Evolutionary conservation across 495 filamentous ascomycete species (phyloP).

Genomic region (Penicillium coffeae): DNA sequence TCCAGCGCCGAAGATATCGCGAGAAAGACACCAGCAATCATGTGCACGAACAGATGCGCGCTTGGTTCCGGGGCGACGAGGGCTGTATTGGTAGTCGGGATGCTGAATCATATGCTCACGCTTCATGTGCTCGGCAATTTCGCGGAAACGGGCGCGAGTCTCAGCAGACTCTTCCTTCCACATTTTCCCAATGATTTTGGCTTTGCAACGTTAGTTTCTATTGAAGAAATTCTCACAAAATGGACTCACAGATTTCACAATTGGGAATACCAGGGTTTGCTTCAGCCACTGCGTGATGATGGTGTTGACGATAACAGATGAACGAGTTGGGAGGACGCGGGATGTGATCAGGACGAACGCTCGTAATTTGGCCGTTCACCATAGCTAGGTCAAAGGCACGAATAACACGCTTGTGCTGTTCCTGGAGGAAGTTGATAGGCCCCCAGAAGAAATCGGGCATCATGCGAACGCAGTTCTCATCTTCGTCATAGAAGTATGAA

Average conservation of each 20-base stretch:
- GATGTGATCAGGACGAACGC: constrained; percentile 16
- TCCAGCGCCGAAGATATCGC: too few species aligned
- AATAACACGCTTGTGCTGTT: too few species aligned
- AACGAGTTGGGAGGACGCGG: constrained; percentile 44
- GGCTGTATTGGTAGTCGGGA: constrained; percentile 49
- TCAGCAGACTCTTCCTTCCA: constrained; percentile 38
- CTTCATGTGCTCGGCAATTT: constrained; percentile 36
- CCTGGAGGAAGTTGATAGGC: too few species aligned
- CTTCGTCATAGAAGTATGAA: too few species aligned
- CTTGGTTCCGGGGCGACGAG: too few species aligned
- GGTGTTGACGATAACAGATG: constrained; percentile 44
- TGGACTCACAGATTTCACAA: constrained; percentile 46
- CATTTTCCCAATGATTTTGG: constrained; percentile 38
- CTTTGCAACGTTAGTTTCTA: constrained; percentile 32
- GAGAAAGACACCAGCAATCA: too few species aligned
- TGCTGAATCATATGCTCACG: constrained; percentile 35
- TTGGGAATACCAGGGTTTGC: constrained; percentile 37
- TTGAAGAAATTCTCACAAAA: neutral
- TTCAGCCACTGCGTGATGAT: constrained; percentile 30
- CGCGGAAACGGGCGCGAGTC: constrained; percentile 30
- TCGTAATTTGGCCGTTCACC: neutral
- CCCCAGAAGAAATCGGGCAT: too few species aligned
- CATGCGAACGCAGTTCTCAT: too few species aligned
- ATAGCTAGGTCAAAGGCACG: too few species aligned
- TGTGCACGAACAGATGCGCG: too few species aligned